Evolutionary conservation across 495 filamentous ascomycete species (phyloP).

Genomic region (Penicillium soppii): DNA sequence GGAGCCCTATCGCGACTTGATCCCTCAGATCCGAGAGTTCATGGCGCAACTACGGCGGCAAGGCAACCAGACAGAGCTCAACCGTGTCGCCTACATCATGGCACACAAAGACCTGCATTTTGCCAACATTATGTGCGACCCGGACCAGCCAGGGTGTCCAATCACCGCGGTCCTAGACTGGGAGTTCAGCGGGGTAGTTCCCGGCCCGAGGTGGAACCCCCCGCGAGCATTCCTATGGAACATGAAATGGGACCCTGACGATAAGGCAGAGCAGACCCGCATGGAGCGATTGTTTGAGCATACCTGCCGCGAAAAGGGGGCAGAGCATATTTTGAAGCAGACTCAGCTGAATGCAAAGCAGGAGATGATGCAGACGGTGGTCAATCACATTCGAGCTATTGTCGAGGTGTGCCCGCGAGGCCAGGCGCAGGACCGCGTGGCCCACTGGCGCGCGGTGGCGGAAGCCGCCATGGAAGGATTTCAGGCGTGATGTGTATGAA

Average conservation of each 20-base stretch:
- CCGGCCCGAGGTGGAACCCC: conserved; percentile 33
- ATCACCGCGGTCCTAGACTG: conserved; percentile 40
- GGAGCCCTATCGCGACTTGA: no score
- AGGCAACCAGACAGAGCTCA: no score
- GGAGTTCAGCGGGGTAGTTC: conserved; percentile 34
- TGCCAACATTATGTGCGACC: no score
- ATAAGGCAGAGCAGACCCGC: conserved; percentile 22
- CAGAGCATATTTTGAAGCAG: conserved; percentile 2
- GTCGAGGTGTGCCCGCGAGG: conserved; percentile 18
- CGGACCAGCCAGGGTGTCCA: conserved; percentile 6
- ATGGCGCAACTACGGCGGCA: no score
- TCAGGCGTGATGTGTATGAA: no score
- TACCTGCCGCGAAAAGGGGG: conserved; percentile 8
- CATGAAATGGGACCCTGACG: conserved; percentile 13
- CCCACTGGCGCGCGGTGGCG: conserved; percentile 9
- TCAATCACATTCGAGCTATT: conserved; percentile 20
- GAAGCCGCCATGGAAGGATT: conserved; percentile 13
- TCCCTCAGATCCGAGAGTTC: no score
- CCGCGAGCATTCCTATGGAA: conserved; percentile 31
- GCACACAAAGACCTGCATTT: no score
- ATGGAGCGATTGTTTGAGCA: conserved; percentile 23
- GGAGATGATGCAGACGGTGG: conserved; percentile 15
- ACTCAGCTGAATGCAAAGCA: conserved; percentile 9
- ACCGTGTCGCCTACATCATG: no score
- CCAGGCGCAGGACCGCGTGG: conserved; percentile 9